phyloP scores from a whole-genome alignment of 1,139 yeast species.

The Scheffersomyces parashehatae region DNA sequence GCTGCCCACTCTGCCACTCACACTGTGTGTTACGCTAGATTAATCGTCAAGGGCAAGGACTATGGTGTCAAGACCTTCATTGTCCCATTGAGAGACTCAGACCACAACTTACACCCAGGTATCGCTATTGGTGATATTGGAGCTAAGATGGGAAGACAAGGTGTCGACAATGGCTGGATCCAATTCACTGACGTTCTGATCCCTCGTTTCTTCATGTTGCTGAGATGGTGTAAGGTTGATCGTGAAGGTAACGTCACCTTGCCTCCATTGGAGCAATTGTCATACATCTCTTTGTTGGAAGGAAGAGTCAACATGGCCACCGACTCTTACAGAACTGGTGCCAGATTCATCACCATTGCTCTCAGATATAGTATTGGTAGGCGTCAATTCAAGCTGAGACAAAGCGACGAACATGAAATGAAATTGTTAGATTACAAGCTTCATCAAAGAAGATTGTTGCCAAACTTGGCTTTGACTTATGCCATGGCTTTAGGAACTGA shows the following conservation, averaged over 20 bases:
- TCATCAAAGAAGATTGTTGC: conserved; percentile 84
- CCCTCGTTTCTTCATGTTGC: conserved; percentile 82
- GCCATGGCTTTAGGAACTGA: conserved; percentile 75
- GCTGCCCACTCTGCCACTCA: conserved; percentile 95
- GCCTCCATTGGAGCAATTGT: conserved; percentile 83
- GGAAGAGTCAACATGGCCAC: conserved; percentile 90
- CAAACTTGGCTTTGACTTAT: conserved; percentile 77
- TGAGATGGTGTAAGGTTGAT: conserved; percentile 75
- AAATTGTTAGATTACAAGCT: conserved; percentile 80
- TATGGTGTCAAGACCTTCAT: conserved; percentile 90
- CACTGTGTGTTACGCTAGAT: conserved; percentile 76
- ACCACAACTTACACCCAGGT: conserved; percentile 75
- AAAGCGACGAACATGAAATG: conserved; percentile 41
- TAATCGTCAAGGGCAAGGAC: conserved; percentile 78
- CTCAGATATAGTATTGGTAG: conserved; percentile 87
- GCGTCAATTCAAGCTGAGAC: conserved; percentile 68
- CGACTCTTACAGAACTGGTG: conserved; percentile 80
- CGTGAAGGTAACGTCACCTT: conserved; percentile 66
- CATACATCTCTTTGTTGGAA: conserved; percentile 82
- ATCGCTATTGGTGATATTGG: conserved; percentile 89
- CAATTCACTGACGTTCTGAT: conserved; percentile 80
- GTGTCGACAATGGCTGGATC: conserved; percentile 93
- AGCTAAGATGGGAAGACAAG: conserved; percentile 89
- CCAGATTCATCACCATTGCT: conserved; percentile 81
- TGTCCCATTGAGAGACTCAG: conserved; percentile 78